Base-by-base conservation (phyloP, 176 grass and related monocot genomes). In the Avena atlantica region DNA sequence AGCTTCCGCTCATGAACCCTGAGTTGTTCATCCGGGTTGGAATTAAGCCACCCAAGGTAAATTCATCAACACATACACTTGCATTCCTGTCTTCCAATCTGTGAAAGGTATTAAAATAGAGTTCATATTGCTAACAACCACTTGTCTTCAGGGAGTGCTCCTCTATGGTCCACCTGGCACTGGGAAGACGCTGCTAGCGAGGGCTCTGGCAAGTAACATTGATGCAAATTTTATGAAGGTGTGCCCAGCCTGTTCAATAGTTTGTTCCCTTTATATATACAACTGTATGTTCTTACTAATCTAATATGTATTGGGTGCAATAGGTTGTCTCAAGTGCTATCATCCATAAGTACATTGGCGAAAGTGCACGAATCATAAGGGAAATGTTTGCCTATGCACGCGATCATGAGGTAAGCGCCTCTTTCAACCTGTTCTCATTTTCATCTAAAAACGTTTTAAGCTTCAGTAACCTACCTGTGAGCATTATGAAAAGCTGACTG, bases 31-130 rank as follows among this genome's bases (percentile, higher is more conserved):
- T 78, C 4, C 51, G 92, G 87, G 86, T 94, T 61, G 89, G 92
- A 53, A 91, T 91, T 74, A 94, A 89, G 59, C 89, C 92, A 83
- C 86, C 92, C 45, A 94, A 94, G 92, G 92, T 94, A 84, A 59
- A 59, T 19, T 50, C 70, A 62, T 57, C 16, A 78, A 37, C 20
- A 17, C 51, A 37, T n/a, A 58, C 17, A 8, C 52, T 34, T 56
- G 49, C 50, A 34, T 36, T 77, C 0, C 3, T 77, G 55, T 77
- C 1, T 56, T 51, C 25, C 75, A 37, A 57, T 11, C 1, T 0
- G 50, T 2, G 16, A 15, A 56, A 0, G 9, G 8, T 56, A 34
- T 56, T 36, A 56, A 76, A 36, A 36, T 1, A 77, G 15, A 77
- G 25, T 77, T 53, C 20, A 56, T 56, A 21, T 58, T 60, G 10